phyloP scores from a whole-genome alignment of 805 yeast species.

The Saccharomycopsis javanensis region DNA sequence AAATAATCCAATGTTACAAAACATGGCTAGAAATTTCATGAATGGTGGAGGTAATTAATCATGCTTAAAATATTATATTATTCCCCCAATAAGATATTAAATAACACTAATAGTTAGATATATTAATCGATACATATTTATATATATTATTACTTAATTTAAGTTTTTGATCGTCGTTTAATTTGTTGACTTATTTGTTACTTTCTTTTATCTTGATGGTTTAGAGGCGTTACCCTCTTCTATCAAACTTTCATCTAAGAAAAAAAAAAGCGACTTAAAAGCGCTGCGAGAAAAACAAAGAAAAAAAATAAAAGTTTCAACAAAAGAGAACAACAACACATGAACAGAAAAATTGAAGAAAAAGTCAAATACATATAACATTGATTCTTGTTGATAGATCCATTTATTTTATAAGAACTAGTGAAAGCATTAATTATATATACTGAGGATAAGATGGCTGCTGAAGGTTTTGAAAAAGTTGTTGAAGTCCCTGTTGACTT shows the following conservation, averaged over 20 bases:
- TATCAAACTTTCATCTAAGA: background rate
- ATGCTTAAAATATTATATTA: background rate
- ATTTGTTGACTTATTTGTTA: background rate
- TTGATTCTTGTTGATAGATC: no score
- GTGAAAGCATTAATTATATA: background rate
- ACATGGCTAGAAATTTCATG: conserved; percentile 63
- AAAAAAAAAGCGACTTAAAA: background rate
- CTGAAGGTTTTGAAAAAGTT: conserved; percentile 62
- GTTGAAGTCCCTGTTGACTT: conserved; percentile 86
- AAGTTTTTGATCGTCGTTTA: background rate
- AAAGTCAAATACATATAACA: background rate
- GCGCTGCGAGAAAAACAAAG: background rate
- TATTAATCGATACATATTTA: background rate
- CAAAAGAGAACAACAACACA: background rate
- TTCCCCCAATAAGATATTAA: background rate
- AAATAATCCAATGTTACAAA: conserved; percentile 71
- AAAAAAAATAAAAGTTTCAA: background rate
- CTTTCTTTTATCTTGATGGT: background rate
- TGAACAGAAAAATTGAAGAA: background rate
- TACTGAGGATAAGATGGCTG: conserved; percentile 25
- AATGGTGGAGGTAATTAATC: conserved; percentile 32
- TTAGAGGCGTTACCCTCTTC: background rate
- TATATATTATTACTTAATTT: background rate
- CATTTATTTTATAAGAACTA: background rate
- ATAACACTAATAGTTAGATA: background rate